Base-by-base conservation (phyloP, 1,284 basidiomycete genomes). In the Sanguinoderma infundibulare region DNA sequence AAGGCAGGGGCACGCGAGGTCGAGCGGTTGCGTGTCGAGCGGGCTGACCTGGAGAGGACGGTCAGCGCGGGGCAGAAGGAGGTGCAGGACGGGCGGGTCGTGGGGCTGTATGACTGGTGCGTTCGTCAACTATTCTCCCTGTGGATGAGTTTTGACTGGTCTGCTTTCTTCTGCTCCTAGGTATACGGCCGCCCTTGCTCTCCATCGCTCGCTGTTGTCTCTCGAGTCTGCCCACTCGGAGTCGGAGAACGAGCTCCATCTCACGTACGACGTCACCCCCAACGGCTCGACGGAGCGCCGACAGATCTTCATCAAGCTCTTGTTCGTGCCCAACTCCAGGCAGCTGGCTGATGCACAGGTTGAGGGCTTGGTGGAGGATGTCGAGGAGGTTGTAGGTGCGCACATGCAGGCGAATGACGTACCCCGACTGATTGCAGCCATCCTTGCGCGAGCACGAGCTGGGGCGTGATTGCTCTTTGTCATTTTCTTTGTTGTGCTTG, bases 181-280 rank as follows among this genome's bases (percentile, higher is more conserved):
- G 90, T 90, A 88, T 67, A 87, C 84, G 1, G 85, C 87, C 0
- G 85, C 86, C 0, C 78, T 92, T 39, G 75, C 80, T 1, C 76
- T 92, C 12, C 91, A 94, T 65, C 83, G 83, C 24, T 80, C 82
- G 0, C 73, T 92, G 6, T 78, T 86, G 44, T 83, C 83, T 24
- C 83, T 94, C 61, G 78, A 84, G 54, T 83, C 85, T 3, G 84
- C 83, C 14, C 79, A 84, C 34, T 78, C 83, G 1, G 80, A 82
- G 17, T 87, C 90, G 1, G 89, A 92, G 62, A 91, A 92, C 71
- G 90, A 93, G 72, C 78, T 94, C 26, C 83, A 84, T 44, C 79
- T 95, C 44, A 84, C 84, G 17, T 95, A 95, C 73, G 72, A 71
- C 51, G 67, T 90, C 57, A 70, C 70, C 28, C 66, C 74, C 2